Evolutionary conservation across 495 filamentous ascomycete species (phyloP).

Genomic region (Xylaria palmicola): DNA sequence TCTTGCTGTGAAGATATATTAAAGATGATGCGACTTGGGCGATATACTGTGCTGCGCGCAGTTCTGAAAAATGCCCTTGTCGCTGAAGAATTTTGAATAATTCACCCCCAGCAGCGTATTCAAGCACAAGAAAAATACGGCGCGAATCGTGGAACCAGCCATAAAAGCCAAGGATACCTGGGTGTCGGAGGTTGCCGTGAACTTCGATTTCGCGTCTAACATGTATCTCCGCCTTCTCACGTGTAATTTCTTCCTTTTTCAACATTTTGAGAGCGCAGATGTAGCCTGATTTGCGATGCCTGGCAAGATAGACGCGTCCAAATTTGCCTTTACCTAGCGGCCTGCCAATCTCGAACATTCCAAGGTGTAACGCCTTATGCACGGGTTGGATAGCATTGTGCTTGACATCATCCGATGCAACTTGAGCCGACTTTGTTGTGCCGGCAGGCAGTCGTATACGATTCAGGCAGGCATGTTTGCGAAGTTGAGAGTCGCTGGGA

Average conservation of each 20-base stretch:
- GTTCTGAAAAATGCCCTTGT: conserved; percentile 86
- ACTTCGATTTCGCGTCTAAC: conserved; percentile 20
- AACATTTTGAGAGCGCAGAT: conserved; percentile 22
- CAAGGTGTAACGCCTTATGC: conserved; percentile 19
- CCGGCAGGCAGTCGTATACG: not conserved
- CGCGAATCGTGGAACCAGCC: conserved; percentile 16
- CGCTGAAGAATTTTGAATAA: conserved; percentile 91
- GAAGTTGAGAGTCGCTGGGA: not conserved
- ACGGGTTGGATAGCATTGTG: not conserved
- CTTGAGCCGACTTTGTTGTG: not conserved
- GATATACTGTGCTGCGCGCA: conserved; percentile 92
- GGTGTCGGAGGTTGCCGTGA: conserved; percentile 19
- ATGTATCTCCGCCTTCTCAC: conserved; percentile 8
- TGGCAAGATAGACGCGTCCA: conserved; percentile 17
- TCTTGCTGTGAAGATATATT: conserved; percentile 90
- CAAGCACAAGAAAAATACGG: conserved; percentile 65
- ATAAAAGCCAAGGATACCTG: conserved; percentile 10
- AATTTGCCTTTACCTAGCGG: conserved; percentile 20
- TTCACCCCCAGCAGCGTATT: conserved; percentile 92
- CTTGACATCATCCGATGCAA: not conserved
- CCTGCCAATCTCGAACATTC: conserved; percentile 20
- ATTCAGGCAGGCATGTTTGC: not conserved
- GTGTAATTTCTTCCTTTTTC: conserved; percentile 10
- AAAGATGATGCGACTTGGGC: conserved; percentile 95
- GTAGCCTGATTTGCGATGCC: conserved; percentile 1